Evolutionary conservation across 805 yeast genomes (phyloP).

Genomic region (Candida vartiovaarae): DNA sequence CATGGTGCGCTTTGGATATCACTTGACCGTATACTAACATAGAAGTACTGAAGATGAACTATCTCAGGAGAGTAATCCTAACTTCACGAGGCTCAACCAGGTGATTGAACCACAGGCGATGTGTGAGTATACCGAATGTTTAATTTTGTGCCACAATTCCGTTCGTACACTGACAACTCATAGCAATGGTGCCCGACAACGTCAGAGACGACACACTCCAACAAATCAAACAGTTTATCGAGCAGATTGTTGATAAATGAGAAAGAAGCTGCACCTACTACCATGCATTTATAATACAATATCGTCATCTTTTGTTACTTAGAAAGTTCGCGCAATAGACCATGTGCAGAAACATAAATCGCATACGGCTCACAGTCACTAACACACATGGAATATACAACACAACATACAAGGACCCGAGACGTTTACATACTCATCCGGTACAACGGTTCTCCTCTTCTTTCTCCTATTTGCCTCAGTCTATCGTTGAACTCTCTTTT

Average conservation of each 20-base stretch:
- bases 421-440: too few relatives aligned
- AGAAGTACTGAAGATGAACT: slow-evolving; percentile 25
- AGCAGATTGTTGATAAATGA: slow-evolving; percentile 37
- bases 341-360: not conserved
- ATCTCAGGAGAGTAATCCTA: slow-evolving; percentile 36
- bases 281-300: not conserved
- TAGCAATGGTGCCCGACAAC: slow-evolving; percentile 55
- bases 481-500: too few relatives aligned
- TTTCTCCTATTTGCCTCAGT: not conserved
- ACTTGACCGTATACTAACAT: not conserved
- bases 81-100: slow-evolving; percentile 44
- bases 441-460: not conserved
- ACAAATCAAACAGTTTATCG: slow-evolving; percentile 53
- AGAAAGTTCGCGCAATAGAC: not conserved
- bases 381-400: too few relatives aligned
- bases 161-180: slow-evolving; percentile 7
- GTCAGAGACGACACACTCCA: slow-evolving; percentile 54
- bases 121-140: slow-evolving; percentile 27
- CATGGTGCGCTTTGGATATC: too few relatives aligned
- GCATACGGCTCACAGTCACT: too few relatives aligned
- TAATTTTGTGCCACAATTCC: not conserved
- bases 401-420: not conserved
- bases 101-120: slow-evolving; percentile 60
- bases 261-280: not conserved
- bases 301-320: not conserved